Base-by-base conservation (phyloP, 1,139 yeast species). In the Lodderomyces metapsilosis region DNA sequence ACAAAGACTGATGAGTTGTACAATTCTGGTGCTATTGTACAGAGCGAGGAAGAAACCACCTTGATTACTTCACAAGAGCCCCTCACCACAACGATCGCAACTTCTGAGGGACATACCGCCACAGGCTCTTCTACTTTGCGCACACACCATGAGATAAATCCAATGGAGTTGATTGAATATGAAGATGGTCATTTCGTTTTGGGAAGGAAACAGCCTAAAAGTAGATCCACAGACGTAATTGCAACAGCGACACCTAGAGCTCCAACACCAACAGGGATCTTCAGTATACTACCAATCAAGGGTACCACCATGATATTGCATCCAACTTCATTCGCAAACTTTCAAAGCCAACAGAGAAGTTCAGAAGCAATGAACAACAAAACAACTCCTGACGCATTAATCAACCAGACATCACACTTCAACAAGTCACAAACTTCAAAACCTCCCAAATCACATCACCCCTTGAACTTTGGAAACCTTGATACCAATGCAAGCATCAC, bases 201-300 rank as follows among this genome's bases (percentile, higher is more conserved):
- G 20, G 41, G 41, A 3, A 28, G 18, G 18, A 28, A 15, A 15
- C 32, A 2, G 18, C n/a, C 18, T 4, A 28, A 7, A 6, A 9
- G 17, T 6, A 11, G 7, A 4, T 2, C 17, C 10, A 15, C 35
- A 13, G 13, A 15, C 8, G 21, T 36, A 32, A 23, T 25, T 15
- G 30, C 36, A 12, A 28, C 36, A 28, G 36, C 44, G 15, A 38
- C 39, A 23, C 15, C 24, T 18, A 12, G 4, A 3, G 4, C 5
- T 20, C 15, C n/a, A 12, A 33, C 18, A 10, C 24, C 13, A 27
- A 28, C 32, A 4, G n/a, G 16, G 10, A 4, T 35, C 15, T 13
- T 35, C 17, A 35, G 37, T 20, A 41, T 41, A 5, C 25, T 41
- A 10, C 43, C 43, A 7, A 38, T 41, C 12, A n/a, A 27, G 21